phyloP scores from a whole-genome alignment of 345 rosid species.

The Capsella bursapastoris region DNA sequence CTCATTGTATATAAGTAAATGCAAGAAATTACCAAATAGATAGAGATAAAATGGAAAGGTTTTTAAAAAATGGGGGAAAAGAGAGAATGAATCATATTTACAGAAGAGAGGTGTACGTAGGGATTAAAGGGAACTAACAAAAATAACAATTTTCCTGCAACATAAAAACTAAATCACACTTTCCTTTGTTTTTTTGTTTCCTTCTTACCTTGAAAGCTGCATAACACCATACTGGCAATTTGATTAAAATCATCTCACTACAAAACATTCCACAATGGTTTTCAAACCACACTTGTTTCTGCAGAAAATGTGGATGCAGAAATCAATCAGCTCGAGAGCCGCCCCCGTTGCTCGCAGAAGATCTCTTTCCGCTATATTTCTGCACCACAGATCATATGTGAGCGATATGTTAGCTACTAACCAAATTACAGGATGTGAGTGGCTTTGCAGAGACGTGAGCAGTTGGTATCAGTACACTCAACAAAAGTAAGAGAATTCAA shows the following conservation, averaged over 20 bases:
- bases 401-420: not conserved
- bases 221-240: not conserved
- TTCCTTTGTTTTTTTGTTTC: not conserved
- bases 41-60: too few species aligned
- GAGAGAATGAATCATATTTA: too few species aligned
- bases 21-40: too few species aligned
- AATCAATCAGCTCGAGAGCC: slow-evolving; percentile 50
- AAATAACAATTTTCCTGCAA: slow-evolving; percentile 30
- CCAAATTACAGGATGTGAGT: not conserved
- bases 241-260: slow-evolving; percentile 12
- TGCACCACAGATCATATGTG: slow-evolving; percentile 33
- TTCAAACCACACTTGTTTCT: not conserved
- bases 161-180: slow-evolving; percentile 13
- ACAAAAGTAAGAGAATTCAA: too few species aligned
- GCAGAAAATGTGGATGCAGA: not conserved
- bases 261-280: slow-evolving; percentile 31
- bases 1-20: too few species aligned
- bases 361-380: slow-evolving; percentile 58
- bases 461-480: not conserved
- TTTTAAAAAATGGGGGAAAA: too few species aligned
- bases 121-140: slow-evolving; percentile 19
- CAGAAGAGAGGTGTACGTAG: not conserved
- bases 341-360: slow-evolving; percentile 56
- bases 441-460: not conserved
- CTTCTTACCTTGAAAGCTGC: not conserved